These are phyloP conservation scores for Schrenkiella parvula DNA, from an alignment of 345 rosid genomes.

Conservation along the genomic window DNA sequence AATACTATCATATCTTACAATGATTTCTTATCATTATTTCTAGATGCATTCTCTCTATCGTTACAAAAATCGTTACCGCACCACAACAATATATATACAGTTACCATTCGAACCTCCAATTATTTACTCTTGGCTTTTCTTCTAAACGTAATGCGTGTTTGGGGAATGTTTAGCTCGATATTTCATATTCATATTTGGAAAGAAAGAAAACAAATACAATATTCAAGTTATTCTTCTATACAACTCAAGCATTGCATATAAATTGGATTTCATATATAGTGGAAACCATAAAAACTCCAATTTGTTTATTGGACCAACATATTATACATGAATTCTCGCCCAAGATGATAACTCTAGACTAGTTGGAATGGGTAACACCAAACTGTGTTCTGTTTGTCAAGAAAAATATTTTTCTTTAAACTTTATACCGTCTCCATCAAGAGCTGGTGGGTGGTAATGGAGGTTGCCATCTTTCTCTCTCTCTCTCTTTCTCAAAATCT, in stretches of 20 bases:
- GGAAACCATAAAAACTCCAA: background rate
- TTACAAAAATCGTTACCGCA: background rate
- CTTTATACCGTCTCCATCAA: slow-evolving; percentile 49
- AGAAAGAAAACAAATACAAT: background rate
- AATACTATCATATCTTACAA: background rate
- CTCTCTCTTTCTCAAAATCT: slow-evolving; percentile 33
- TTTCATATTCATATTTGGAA: background rate
- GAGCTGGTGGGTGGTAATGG: slow-evolving; percentile 51
- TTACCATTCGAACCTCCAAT: background rate
- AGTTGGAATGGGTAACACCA: background rate
- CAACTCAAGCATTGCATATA: background rate
- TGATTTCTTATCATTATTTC: background rate
- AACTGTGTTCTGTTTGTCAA: background rate
- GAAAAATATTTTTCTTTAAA: background rate
- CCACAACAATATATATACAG: background rate
- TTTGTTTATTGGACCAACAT: background rate
- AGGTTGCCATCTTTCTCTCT: slow-evolving; percentile 12
- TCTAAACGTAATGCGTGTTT: background rate
- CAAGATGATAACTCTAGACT: background rate
- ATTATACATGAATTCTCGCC: background rate
- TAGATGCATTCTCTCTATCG: background rate
- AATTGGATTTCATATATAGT: background rate
- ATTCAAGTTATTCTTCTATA: too few relatives aligned
- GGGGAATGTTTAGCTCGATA: background rate
- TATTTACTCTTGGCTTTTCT: background rate